Evolutionary conservation across 2,329 filamentous ascomycete species (phyloP), one percentile per base, ranked within the genome.

Genomic region (Dactylonectria estremocensis): DNA sequence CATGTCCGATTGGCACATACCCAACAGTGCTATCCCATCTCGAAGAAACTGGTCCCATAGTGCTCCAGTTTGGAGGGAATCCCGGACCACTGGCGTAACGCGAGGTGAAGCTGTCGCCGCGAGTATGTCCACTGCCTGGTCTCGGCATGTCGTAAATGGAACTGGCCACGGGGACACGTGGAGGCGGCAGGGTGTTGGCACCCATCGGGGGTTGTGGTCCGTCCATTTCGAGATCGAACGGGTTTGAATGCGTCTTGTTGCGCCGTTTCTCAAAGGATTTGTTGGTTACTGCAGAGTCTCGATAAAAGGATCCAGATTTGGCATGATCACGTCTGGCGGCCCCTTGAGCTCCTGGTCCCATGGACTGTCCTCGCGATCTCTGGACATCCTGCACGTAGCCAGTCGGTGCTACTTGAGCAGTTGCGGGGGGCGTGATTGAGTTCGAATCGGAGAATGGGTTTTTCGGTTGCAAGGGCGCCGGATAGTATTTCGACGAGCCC

Each of bases 191-290:
- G 55, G 76, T 61, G 35, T 68, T 69, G 11, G 64, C 58, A n/a
- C 61, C 61, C 31, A 66, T 71, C 5, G 74, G 69, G 5, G 74
- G 64, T 20, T 73, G 65, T 9, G 67, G 72, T 40, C 68, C 69
- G 58, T 78, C 76, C 13, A 81, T 69, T 75, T 91, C 89, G n/a
- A 91, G 82, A 71, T 92, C 90, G 73, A 91, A 91, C 2, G 89
- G 89, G 70, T 91, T 89, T 2, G 89, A 90, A 50, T 89, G 87
- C 76, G 90, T 89, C 74, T 88, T 89, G 73, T 86, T 86, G 62
- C 86, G 84, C 16, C 82, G 79, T 6, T 80, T 83, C 50, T 82
- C 83, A 9, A 85, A 82, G n/a, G 82, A 84, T 37, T 79, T 79
- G n/a, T 78, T 74, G 45, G 83, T 86, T 49, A 74, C 74, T 18